Conservation (phyloP, 768 basidiomycete genomes). For the Suillus clintonianus region DNA sequence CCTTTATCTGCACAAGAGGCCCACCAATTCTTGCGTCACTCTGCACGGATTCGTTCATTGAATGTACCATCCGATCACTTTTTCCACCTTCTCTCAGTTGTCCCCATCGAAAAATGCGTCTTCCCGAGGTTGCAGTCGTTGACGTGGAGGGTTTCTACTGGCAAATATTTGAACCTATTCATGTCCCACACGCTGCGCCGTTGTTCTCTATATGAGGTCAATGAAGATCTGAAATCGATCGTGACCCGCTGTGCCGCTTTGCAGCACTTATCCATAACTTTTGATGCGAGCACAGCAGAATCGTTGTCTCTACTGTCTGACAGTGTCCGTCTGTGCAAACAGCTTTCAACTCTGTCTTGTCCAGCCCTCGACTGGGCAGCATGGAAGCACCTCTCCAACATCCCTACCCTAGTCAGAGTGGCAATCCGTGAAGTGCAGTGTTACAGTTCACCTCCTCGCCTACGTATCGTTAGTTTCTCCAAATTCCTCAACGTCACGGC, state of each 20-base stretch:
- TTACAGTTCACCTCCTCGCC: not conserved
- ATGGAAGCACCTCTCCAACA: not conserved
- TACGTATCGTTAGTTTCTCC: not conserved
- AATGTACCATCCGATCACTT: not conserved
- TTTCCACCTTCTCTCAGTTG: not conserved
- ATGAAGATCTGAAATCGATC: not conserved
- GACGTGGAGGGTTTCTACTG: not conserved
- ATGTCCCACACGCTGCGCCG: not conserved
- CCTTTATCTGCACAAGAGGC: not conserved
- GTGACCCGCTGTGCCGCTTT: not conserved
- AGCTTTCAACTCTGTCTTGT: not conserved
- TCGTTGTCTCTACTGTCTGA: not conserved
- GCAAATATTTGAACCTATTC: not conserved
- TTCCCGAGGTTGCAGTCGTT: not conserved
- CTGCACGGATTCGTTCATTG: not conserved
- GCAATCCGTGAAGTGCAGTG: not conserved
- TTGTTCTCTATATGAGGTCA: not conserved
- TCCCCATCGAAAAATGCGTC: not conserved
- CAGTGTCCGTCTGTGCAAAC: not conserved
- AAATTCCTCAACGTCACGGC: not conserved
- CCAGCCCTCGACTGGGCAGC: not conserved
- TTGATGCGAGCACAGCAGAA: not conserved
- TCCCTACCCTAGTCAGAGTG: not conserved
- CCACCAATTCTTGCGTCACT: not conserved
- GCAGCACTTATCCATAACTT: not conserved